Evolutionary conservation across 169 alveolate species (phyloP), one percentile per base, ranked within the genome.

Genomic region (Plasmodium vivax): DNA sequence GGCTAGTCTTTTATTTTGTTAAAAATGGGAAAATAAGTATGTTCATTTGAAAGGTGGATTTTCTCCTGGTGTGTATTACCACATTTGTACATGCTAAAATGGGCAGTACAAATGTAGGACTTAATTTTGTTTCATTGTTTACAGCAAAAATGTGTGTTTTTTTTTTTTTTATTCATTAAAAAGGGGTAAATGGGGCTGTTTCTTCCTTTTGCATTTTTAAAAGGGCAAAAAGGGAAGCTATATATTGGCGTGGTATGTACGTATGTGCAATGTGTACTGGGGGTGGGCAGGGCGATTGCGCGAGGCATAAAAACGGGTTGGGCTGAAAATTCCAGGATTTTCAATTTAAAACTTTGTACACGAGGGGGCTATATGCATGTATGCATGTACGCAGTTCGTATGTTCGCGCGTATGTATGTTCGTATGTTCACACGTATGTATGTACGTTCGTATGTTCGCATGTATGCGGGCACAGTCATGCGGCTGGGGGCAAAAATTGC

Each of bases 1-100:
- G 90, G n/a, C n/a, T n/a, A n/a, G n/a, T 9, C 30, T 82, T 82
- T 82, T 82, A 82, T 82, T 82, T 51, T 82, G 23, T 82, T 56
- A 56, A 75, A 82, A 82, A 83, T 83, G 27, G 32, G 75, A 71
- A 72, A 54, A 68, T 43, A 27, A 41, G n/a, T 1, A 51, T 27
- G 23, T 51, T 81, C 87, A 34, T 68, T 19, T 68, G 77, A 68
- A 51, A 81, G 68, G 62, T 47, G 68, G 5, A 81, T 9, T 81
- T 9, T 51, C 77, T 36, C 62, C 68, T 36, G 62, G 38, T 68
- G 34, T 68, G 32, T 27, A 27, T 27, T 68, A 68, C 9, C 43
- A 0, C 77, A 23, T 68, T 68, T 68, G 38, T 68, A 30, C 38
- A 30, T 68, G 38, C 77, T 27, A 68, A 68, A 27, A 68, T 68